Conservation (phyloP, 306 rosid species). For the Amphicarpaea edgeworthii region DNA sequence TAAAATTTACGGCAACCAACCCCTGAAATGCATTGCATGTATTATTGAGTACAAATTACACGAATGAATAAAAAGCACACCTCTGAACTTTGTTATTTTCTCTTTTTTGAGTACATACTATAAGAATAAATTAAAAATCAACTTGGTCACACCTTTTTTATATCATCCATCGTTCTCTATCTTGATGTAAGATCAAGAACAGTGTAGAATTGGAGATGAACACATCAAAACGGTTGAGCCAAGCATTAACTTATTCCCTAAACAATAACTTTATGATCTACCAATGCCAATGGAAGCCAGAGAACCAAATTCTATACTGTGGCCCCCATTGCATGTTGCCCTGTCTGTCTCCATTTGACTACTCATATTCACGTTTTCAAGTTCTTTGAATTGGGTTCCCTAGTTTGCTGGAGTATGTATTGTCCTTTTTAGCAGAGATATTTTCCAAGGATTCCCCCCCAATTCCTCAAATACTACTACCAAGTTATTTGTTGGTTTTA, state of each 20-base stretch:
- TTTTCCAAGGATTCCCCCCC: slow-evolving; percentile 88
- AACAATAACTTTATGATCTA: slow-evolving; percentile 21
- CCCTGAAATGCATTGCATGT: background rate
- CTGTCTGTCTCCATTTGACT: slow-evolving; percentile 22
- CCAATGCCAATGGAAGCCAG: slow-evolving; percentile 25
- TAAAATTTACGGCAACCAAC: no score
- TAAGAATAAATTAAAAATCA: slow-evolving; percentile 33
- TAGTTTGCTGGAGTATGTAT: slow-evolving; percentile 36
- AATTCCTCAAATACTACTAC: slow-evolving; percentile 87
- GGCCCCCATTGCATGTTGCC: slow-evolving; percentile 6
- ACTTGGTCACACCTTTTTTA: slow-evolving; percentile 25
- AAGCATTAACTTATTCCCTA: slow-evolving; percentile 33
- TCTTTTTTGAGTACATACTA: slow-evolving; percentile 11
- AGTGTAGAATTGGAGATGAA: background rate
- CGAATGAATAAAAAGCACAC: slow-evolving; percentile 8
- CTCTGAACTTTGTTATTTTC: slow-evolving; percentile 23
- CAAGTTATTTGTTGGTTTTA: slow-evolving; percentile 80
- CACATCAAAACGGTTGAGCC: slow-evolving; percentile 19
- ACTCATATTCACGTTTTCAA: slow-evolving; percentile 23
- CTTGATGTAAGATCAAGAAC: slow-evolving; percentile 27
- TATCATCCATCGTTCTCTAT: slow-evolving; percentile 17
- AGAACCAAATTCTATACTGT: slow-evolving; percentile 14
- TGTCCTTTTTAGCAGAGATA: slow-evolving; percentile 68
- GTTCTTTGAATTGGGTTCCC: slow-evolving; percentile 38
- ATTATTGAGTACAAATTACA: slow-evolving; percentile 30